A percentile compares a stretch with the other conserved stretches of the same genome.
phyloP scores from a whole-genome alignment of 352 stramenopile genomes.

The Globisporangium mamillatum region DNA sequence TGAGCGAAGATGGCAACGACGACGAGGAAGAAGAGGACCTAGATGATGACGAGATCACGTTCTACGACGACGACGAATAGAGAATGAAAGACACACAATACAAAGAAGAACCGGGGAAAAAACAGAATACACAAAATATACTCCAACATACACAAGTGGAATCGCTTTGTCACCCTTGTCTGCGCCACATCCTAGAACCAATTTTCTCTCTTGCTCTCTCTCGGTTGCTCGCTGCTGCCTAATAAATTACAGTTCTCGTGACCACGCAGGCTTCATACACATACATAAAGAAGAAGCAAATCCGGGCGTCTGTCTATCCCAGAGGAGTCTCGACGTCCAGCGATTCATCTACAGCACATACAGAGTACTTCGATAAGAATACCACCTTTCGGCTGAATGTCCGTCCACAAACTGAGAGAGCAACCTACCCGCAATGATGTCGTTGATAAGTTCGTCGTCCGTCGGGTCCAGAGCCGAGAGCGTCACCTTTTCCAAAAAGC shows the following conservation, averaged over 20 bases:
- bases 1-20: conserved; percentile 38
- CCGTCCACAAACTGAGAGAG: neutral
- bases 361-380: neutral
- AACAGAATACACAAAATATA: conserved; percentile 19
- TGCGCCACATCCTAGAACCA: neutral
- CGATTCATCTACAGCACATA: conserved; percentile 18
- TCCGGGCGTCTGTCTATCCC: neutral
- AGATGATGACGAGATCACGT: conserved; percentile 21
- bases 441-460: conserved; percentile 43
- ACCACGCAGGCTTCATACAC: conserved; percentile 5
- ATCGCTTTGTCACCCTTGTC: neutral
- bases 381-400: neutral
- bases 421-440: conserved; percentile 18
- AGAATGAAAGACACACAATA: conserved; percentile 1
- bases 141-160: conserved; percentile 19
- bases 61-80: conserved; percentile 42
- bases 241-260: conserved; percentile 20
- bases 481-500: conserved; percentile 60
- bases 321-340: conserved; percentile 22
- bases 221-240: neutral
- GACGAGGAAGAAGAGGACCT: conserved; percentile 34
- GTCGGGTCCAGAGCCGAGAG: conserved; percentile 59
- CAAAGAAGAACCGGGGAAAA: conserved; percentile 1
- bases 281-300: neutral
- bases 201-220: conserved; percentile 1